Percentiles rank a stretch among this genome's conserved stretches.
These are phyloP conservation scores for Boletus rubroflammeus DNA, from an alignment of 768 basidiomycete species.

Conservation along the genomic window DNA sequence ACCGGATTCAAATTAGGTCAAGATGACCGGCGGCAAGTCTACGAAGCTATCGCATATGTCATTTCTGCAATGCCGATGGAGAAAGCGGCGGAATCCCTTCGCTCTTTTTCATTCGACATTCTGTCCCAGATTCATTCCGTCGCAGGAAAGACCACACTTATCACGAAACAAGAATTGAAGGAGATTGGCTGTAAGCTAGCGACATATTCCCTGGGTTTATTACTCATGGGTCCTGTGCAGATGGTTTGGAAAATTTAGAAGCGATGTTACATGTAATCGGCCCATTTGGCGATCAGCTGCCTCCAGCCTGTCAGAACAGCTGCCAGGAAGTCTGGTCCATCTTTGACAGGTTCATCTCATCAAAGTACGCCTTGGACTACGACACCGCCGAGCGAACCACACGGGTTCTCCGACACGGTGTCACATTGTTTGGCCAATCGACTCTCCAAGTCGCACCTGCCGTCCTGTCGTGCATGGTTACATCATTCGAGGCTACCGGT, in stretches of 20 bases:
- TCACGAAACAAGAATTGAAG: slow-evolving; percentile 69
- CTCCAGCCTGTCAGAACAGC: slow-evolving; percentile 72
- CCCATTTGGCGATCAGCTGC: slow-evolving; percentile 79
- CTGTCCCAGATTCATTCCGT: slow-evolving; percentile 70
- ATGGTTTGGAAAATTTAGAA: slow-evolving; percentile 88
- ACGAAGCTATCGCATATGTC: slow-evolving; percentile 93
- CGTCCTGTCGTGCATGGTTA: slow-evolving; percentile 70
- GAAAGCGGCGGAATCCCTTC: slow-evolving; percentile 80
- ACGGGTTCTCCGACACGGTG: slow-evolving; percentile 77
- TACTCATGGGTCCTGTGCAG: slow-evolving; percentile 37
- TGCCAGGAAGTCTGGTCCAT: slow-evolving; percentile 79
- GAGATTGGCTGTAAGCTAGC: slow-evolving; percentile 60
- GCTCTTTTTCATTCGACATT: slow-evolving; percentile 83
- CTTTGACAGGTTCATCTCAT: slow-evolving; percentile 71
- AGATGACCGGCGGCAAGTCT: slow-evolving; percentile 88
- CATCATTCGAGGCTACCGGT: slow-evolving; percentile 75
- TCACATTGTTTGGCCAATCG: slow-evolving; percentile 73
- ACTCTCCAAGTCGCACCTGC: slow-evolving; percentile 66
- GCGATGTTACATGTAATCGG: slow-evolving; percentile 84
- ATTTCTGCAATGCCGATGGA: slow-evolving; percentile 93
- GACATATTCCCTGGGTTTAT: neutral
- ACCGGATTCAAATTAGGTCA: slow-evolving; percentile 76
- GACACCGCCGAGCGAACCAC: slow-evolving; percentile 80
- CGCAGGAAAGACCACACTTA: slow-evolving; percentile 47
- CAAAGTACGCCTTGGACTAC: slow-evolving; percentile 72